Conservation (phyloP, 441 rosid species). For the Rhodomyrtus psidioides region DNA sequence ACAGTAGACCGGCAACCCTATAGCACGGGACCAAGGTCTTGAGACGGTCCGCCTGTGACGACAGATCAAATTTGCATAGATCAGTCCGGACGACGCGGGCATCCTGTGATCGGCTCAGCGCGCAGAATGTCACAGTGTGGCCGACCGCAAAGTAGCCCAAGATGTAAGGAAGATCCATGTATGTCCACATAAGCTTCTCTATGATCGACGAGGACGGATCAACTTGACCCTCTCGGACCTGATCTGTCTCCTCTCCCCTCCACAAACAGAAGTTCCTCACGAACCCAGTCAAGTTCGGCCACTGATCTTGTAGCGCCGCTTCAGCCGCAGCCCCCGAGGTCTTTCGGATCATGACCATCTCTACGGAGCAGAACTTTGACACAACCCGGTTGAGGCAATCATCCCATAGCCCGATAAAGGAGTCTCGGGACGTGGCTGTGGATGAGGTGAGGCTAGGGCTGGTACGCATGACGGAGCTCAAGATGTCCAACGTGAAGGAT, state of each 20-base stretch:
- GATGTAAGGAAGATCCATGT: constrained; percentile 71
- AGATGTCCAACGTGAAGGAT: constrained; percentile 48
- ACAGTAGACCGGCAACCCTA: constrained; percentile 64
- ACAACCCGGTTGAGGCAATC: constrained; percentile 74
- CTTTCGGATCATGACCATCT: constrained; percentile 51
- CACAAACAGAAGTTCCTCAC: constrained; percentile 66
- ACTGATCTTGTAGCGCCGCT: constrained; percentile 49
- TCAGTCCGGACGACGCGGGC: constrained; percentile 53
- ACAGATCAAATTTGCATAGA: constrained; percentile 56
- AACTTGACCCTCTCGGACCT: constrained; percentile 41
- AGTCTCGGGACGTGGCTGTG: constrained; percentile 61
- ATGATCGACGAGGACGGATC: constrained; percentile 58
- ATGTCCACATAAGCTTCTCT: constrained; percentile 82
- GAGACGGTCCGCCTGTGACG: constrained; percentile 52
- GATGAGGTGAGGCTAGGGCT: constrained; percentile 35
- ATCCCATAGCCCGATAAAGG: constrained; percentile 83
- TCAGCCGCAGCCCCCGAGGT: constrained; percentile 11
- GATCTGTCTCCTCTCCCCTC: constrained; percentile 89
- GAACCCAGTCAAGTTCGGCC: constrained; percentile 90
- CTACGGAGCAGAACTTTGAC: constrained; percentile 62
- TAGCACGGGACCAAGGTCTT: constrained; percentile 81
- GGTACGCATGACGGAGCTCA: constrained; percentile 50
- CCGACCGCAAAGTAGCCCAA: constrained; percentile 85
- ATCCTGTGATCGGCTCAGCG: constrained; percentile 58
- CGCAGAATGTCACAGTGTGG: constrained; percentile 60